Evolutionary conservation across 192 early-diverging fungal species (phyloP), one percentile per base, ranked within the genome.

Genomic region (Phycomyces blakesleeanus): DNA sequence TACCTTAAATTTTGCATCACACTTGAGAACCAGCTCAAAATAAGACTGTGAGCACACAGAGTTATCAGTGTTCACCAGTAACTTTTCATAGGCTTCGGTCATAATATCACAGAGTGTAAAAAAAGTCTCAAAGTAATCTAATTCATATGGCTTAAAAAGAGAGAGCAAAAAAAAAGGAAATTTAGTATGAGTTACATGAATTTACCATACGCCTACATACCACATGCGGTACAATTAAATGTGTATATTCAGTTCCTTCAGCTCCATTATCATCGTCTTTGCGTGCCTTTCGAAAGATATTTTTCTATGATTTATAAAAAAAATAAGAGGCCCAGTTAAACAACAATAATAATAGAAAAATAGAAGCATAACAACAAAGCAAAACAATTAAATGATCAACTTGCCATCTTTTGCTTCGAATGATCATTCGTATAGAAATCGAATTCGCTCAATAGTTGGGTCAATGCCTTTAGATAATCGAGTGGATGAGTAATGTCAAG

Each of bases 71-170:
- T 59, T 68, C 51, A 52, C 38, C 14, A 79, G 55, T 10, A 79
- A 39, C 47, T 76, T 79, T 54, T 79, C 63, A 66, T 88, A 88
- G 59, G 82, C 79, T 47, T 86, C 83, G 4, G 76, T 74, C 5
- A 85, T 71, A 12, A 86, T 79, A 55, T 88, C 83, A 44, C 82
- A 82, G 20, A 88, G 71, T 37, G 86, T 85, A 67, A 82, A 85
- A 65, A 86, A 86, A 21, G 81, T 81, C 57, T 88, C 85, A 34
- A 88, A 65, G 74, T 84, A 88, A 65, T 86, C 85, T 54, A 88
- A 57, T 57, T 88, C 86, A 60, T 84, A 86, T 15, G 86, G 85
- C 78, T 79, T 34, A 34, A 25, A 3, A 57, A n/a, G 40, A 51
- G 42, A 37, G 51, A 25, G 41, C 11, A 44, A 52, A 6, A 29